A percentile compares a stretch with the other conserved stretches of the same genome.
These are phyloP conservation scores for Cordia subcordata DNA, from an alignment of 257 asterid species.

Conservation along the genomic window DNA sequence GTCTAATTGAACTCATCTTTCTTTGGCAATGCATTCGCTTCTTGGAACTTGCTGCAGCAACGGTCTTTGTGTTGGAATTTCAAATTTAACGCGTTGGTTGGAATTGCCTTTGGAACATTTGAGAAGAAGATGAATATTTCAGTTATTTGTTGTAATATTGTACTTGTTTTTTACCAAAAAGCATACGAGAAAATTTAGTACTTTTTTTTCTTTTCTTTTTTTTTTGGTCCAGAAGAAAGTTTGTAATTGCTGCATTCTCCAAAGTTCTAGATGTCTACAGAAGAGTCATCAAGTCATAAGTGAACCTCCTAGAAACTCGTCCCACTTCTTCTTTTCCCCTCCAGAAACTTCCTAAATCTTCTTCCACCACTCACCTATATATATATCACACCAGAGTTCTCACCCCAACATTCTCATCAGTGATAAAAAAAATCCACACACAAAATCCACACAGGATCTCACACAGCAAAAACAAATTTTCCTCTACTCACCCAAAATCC, in stretches of 20 bases:
- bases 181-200: too few species aligned
- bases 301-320: constrained; percentile 18
- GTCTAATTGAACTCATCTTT: too few species aligned
- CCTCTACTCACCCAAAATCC: background rate
- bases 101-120: too few species aligned
- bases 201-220: too few species aligned
- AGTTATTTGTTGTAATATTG: too few species aligned
- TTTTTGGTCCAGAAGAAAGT: too few species aligned
- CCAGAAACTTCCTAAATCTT: constrained; percentile 27
- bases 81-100: too few species aligned
- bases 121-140: too few species aligned
- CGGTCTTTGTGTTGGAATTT: too few species aligned
- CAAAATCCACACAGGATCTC: background rate
- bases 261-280: background rate
- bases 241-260: background rate
- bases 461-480: background rate
- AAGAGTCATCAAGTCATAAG: background rate
- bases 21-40: too few species aligned
- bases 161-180: too few species aligned
- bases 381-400: background rate
- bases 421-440: background rate
- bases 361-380: background rate
- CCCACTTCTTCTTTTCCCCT: constrained; percentile 4
- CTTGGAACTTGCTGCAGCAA: too few species aligned
- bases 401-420: background rate